phyloP scores from a whole-genome alignment of 495 filamentous ascomycete genomes.

The Hypoxylon rickii region DNA sequence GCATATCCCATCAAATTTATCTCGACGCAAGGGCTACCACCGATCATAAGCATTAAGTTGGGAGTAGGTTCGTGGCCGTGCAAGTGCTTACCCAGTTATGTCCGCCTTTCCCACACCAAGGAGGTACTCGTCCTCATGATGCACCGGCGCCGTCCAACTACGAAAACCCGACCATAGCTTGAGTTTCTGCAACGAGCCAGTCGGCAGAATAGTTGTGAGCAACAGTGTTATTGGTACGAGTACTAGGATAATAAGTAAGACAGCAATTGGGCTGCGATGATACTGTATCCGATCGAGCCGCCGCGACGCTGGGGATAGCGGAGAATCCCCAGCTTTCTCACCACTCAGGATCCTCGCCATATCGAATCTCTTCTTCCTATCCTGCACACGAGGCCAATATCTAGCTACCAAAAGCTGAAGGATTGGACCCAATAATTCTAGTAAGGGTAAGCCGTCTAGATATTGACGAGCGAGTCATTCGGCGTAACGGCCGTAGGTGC shows the following conservation, averaged over 20 bases:
- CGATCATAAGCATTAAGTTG: constrained; percentile 5
- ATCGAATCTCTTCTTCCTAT: constrained; percentile 3
- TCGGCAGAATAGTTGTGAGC: constrained; percentile 1
- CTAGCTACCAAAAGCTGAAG: not conserved
- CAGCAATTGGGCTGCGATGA: constrained; percentile 1
- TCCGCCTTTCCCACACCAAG: constrained; percentile 94
- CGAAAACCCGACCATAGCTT: constrained; percentile 14
- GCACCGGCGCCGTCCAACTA: not conserved
- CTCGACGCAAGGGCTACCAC: constrained; percentile 77
- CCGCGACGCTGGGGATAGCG: not conserved
- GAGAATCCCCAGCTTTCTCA: constrained; percentile 15
- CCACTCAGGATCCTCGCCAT: constrained; percentile 9
- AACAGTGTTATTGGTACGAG: constrained; percentile 1
- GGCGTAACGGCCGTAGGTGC: constrained; percentile 1
- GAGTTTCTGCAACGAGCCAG: constrained; percentile 3
- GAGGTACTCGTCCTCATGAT: constrained; percentile 63
- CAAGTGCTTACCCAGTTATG: constrained; percentile 74
- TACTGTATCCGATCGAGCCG: not conserved
- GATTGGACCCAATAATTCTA: constrained; percentile 1
- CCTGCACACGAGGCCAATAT: not conserved
- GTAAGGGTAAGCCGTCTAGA: constrained; percentile 3
- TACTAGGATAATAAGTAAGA: not conserved
- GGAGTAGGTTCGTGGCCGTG: not conserved
- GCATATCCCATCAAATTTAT: constrained; percentile 95
- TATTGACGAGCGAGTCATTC: constrained; percentile 20